phyloP scores from a whole-genome alignment of 306 rosid genomes.

The Bauhinia variegata region DNA sequence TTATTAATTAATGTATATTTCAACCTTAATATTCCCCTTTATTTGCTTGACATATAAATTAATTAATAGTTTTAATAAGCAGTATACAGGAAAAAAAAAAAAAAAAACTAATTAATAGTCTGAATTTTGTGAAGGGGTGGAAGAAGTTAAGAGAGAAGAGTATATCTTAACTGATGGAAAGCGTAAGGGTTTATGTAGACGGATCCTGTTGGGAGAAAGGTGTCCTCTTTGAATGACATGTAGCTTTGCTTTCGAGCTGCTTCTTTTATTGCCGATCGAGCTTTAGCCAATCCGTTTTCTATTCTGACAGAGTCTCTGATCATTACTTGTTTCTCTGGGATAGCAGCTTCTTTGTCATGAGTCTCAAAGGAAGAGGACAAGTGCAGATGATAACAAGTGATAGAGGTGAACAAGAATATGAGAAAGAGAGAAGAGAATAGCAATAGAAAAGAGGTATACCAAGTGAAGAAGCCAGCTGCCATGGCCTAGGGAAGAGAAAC shows the following conservation, averaged over 20 bases:
- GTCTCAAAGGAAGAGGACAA: background rate
- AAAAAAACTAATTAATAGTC: too few species aligned
- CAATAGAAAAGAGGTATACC: slow-evolving; percentile 1
- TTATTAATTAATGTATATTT: background rate
- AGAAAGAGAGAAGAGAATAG: slow-evolving; percentile 38
- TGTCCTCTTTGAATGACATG: slow-evolving; percentile 27
- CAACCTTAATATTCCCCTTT: background rate
- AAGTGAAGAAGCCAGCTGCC: slow-evolving; percentile 29
- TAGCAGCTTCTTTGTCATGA: too few species aligned
- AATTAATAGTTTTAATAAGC: too few species aligned
- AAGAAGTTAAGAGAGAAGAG: background rate
- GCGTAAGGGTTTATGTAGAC: slow-evolving; percentile 53
- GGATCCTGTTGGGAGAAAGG: slow-evolving; percentile 48
- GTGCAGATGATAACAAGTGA: slow-evolving; percentile 12
- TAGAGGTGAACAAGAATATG: slow-evolving; percentile 40
- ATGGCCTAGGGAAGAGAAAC: slow-evolving; percentile 11
- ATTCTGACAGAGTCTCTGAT: too few species aligned
- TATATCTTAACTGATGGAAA: slow-evolving; percentile 58
- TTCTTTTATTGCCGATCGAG: slow-evolving; percentile 47
- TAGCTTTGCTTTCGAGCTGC: slow-evolving; percentile 43
- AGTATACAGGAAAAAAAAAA: too few species aligned
- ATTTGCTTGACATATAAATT: too few species aligned
- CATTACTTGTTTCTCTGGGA: too few species aligned
- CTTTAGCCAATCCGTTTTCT: slow-evolving; percentile 51
- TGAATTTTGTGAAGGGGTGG: too few species aligned